A percentile compares a stretch with the other conserved stretches of the same genome.
Evolutionary conservation across 495 filamentous ascomycete species (phyloP).

Genomic region (Pyronema omphalodes): DNA sequence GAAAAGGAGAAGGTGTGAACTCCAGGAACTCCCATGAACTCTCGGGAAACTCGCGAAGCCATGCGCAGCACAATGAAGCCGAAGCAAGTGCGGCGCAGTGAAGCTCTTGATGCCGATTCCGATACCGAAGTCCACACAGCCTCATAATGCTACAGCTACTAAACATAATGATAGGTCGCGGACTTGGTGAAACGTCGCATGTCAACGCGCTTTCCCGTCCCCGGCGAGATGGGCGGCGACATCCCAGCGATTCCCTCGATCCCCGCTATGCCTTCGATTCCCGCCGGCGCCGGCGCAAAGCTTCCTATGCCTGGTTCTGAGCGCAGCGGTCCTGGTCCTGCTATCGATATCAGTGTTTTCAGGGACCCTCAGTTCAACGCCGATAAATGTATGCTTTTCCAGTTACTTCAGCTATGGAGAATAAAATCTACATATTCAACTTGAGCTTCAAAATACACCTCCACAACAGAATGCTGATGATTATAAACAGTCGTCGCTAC

Average conservation of each 20-base stretch:
- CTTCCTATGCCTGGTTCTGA: conserved; percentile 8
- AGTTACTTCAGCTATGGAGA: background rate
- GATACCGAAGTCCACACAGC: background rate
- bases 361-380: conserved; percentile 63
- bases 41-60: too few relatives aligned
- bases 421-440: background rate
- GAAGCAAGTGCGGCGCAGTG: too few relatives aligned
- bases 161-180: conserved; percentile 25
- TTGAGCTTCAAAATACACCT: too few relatives aligned
- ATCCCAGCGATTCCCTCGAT: conserved; percentile 18
- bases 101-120: too few relatives aligned
- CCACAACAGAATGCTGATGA: background rate
- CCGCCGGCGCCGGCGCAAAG: conserved; percentile 17
- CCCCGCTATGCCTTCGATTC: conserved; percentile 15
- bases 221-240: conserved; percentile 11
- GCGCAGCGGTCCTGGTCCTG: conserved; percentile 21
- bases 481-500: conserved; percentile 46
- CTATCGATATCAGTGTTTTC: conserved; percentile 51
- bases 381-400: conserved; percentile 33
- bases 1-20: conserved; percentile 19
- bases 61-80: too few relatives aligned
- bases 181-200: conserved; percentile 90
- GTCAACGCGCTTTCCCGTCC: conserved; percentile 62
- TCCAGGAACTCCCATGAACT: too few relatives aligned
- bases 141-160: conserved; percentile 2